Evolutionary conservation across 192 early-diverging fungal species (phyloP).

Genomic region (Entomortierella lignicola): DNA sequence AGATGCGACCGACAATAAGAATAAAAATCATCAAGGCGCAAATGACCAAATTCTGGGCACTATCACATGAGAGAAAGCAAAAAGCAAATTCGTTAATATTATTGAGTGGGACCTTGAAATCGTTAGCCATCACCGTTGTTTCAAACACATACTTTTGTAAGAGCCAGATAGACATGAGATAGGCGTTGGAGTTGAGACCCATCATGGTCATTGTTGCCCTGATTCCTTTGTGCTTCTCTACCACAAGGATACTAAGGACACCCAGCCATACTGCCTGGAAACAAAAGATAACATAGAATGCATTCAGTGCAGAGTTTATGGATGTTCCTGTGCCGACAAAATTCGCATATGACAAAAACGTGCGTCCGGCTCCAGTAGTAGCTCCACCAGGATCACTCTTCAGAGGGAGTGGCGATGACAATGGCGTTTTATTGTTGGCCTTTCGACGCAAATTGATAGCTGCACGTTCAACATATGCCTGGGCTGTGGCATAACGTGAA

Average conservation of each 20-base stretch:
- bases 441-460: conserved; percentile 53
- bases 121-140: not conserved
- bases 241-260: conserved; percentile 38
- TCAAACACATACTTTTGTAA: conserved; percentile 46
- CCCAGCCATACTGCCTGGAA: conserved; percentile 54
- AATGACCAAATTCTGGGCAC: conserved; percentile 36
- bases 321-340: conserved; percentile 39
- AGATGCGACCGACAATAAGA: conserved; percentile 44
- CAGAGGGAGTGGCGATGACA: conserved; percentile 49
- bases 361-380: conserved; percentile 22
- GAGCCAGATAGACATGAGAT: conserved; percentile 35
- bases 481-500: conserved; percentile 53
- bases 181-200: conserved; percentile 39
- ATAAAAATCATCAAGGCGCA: conserved; percentile 48
- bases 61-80: no score
- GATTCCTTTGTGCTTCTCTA: conserved; percentile 50
- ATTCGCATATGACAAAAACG: conserved; percentile 46
- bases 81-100: no score
- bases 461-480: conserved; percentile 56
- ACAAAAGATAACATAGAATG: conserved; percentile 55
- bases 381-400: conserved; percentile 23
- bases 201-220: conserved; percentile 50
- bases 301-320: conserved; percentile 38
- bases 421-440: conserved; percentile 27
- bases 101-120: not conserved